These are phyloP conservation scores for Protostelium mycophagum DNA, from an alignment of 78 protist species.

Conservation along the genomic window DNA sequence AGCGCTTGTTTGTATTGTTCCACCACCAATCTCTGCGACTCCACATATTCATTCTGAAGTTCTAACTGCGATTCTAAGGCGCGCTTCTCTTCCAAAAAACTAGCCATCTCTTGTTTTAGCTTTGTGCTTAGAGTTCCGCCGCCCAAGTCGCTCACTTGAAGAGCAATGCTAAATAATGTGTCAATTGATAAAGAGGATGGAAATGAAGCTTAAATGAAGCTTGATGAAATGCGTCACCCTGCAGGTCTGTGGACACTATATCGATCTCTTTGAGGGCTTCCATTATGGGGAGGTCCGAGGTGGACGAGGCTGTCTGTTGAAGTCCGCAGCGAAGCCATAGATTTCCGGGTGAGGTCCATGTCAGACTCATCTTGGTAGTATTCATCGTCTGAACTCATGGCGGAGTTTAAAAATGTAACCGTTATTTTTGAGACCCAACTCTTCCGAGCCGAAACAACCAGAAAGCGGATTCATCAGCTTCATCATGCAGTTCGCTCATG, in stretches of 20 bases:
- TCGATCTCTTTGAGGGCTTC: neutral
- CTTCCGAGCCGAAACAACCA: neutral
- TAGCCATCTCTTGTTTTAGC: neutral
- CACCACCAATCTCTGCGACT: neutral
- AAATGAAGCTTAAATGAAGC: no score
- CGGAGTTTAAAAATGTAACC: neutral
- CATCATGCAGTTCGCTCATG: neutral
- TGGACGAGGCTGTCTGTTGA: neutral
- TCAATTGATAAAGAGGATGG: no score
- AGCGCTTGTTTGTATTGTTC: neutral
- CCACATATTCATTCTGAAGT: neutral
- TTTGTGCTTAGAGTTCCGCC: neutral
- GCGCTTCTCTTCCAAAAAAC: neutral
- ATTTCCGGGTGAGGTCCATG: neutral
- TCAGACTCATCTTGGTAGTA: neutral
- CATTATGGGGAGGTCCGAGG: neutral
- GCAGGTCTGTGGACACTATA: neutral
- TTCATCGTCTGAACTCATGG: neutral
- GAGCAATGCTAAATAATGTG: no score
- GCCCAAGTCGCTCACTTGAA: no score
- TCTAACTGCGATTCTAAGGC: neutral
- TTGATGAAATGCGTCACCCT: neutral
- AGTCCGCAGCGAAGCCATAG: neutral
- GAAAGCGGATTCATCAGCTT: neutral
- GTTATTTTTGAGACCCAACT: neutral